A percentile compares a stretch with the other conserved stretches of the same genome.
Evolutionary conservation across 768 basidiomycete genomes (phyloP).

Genomic region (Coprinopsis strossmayeri): DNA sequence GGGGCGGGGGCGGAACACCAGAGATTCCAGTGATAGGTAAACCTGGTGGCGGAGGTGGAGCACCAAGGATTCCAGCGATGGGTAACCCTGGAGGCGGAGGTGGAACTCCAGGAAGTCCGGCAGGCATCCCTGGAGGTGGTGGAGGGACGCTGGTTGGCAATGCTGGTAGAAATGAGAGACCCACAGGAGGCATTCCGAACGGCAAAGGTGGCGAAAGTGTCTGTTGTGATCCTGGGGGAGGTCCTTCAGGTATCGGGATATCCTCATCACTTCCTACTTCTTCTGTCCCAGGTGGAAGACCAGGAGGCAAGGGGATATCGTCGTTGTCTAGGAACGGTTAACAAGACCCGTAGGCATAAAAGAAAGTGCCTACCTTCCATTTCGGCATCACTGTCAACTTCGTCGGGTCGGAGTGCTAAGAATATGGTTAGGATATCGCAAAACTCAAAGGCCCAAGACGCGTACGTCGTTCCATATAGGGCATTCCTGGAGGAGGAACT

Average conservation of each 20-base stretch:
- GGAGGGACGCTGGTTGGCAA: too few species aligned
- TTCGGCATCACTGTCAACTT: constrained; percentile 60
- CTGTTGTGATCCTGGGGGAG: constrained; percentile 39
- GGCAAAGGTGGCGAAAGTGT: neutral
- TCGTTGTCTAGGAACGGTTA: constrained; percentile 26
- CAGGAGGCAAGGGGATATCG: constrained; percentile 60
- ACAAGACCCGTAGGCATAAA: constrained; percentile 1
- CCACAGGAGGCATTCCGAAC: constrained; percentile 22
- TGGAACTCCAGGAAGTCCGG: constrained; percentile 17
- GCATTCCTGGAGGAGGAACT: constrained; percentile 94
- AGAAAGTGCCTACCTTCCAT: constrained; percentile 28
- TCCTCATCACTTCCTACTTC: constrained; percentile 68
- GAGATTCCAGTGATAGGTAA: constrained; percentile 14
- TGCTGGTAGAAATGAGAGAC: too few species aligned
- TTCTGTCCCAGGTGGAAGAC: constrained; percentile 51
- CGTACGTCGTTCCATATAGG: constrained; percentile 85
- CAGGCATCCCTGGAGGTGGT: constrained; percentile 21
- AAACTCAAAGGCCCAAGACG: constrained; percentile 7
- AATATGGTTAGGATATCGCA: neutral
- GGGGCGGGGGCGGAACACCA: constrained; percentile 19
- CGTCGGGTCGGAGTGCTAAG: constrained; percentile 54
- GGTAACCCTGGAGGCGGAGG: constrained; percentile 19
- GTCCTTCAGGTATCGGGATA: constrained; percentile 84
- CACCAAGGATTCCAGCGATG: constrained; percentile 3
- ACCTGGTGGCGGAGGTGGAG: constrained; percentile 12